Evolutionary conservation across 2,329 filamentous ascomycete species (phyloP).

Genomic region (Botrytis pseudocinerea): DNA sequence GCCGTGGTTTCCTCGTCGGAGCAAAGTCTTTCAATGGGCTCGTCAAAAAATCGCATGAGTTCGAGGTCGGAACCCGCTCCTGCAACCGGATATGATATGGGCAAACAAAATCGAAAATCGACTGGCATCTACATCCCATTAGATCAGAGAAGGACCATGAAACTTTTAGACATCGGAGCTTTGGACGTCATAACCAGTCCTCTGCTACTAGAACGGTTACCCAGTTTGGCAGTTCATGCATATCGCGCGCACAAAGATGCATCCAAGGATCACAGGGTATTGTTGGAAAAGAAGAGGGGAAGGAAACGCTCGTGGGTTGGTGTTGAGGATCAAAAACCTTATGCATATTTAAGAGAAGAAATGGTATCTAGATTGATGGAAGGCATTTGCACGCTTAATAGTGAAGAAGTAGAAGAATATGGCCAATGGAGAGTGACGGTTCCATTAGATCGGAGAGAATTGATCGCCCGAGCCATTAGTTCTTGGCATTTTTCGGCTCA

Average conservation of each 20-base stretch:
- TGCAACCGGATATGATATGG: constrained; percentile 14
- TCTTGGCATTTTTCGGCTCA: constrained; percentile 90
- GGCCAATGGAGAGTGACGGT: constrained; percentile 68
- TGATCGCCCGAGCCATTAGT: constrained; percentile 66
- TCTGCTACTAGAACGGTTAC: constrained; percentile 69
- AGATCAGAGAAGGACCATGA: constrained; percentile 58
- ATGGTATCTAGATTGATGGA: constrained; percentile 93
- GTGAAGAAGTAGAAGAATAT: constrained; percentile 60
- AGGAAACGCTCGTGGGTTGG: constrained; percentile 92
- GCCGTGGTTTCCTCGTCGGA: constrained; percentile 44
- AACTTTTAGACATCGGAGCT: constrained; percentile 82
- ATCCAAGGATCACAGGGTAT: constrained; percentile 68
- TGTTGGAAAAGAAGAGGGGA: constrained; percentile 70
- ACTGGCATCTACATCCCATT: constrained; percentile 39
- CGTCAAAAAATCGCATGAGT: constrained; percentile 29
- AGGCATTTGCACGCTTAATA: constrained; percentile 73
- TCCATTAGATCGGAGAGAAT: constrained; percentile 60
- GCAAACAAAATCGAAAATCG: constrained; percentile 25
- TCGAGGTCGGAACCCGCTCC: constrained; percentile 29
- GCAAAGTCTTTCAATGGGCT: constrained; percentile 26
- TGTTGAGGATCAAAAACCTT: constrained; percentile 79
- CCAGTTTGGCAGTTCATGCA: constrained; percentile 76
- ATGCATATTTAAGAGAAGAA: constrained; percentile 84
- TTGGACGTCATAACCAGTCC: constrained; percentile 83
- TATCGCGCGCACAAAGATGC: constrained; percentile 81